phyloP scores from a whole-genome alignment of 129 eudicot species.

The Arctium lappa region DNA sequence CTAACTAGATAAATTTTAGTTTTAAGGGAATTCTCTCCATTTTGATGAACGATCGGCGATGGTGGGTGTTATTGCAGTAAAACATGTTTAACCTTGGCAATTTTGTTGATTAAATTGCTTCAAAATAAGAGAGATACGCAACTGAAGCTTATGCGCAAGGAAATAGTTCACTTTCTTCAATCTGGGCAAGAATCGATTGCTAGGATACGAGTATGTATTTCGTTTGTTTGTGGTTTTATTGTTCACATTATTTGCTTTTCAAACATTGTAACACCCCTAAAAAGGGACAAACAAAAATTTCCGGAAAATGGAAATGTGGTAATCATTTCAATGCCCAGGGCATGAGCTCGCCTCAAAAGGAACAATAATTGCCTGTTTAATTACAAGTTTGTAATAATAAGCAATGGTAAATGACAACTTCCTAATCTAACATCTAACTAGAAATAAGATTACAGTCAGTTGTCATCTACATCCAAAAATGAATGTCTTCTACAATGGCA shows the following conservation, averaged over 20 bases:
- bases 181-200: conserved; percentile 96
- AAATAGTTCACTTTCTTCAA: conserved; percentile 86
- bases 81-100: conserved; percentile 82
- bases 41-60: neutral
- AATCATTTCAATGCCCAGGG: no score
- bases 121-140: conserved; percentile 91
- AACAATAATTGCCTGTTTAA: no score
- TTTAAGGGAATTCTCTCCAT: neutral
- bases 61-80: conserved; percentile 59
- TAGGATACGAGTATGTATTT: conserved; percentile 63
- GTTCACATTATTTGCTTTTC: conserved; percentile 1
- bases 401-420: no score
- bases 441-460: no score
- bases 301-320: no score
- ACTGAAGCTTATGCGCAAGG: conserved; percentile 85
- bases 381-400: no score
- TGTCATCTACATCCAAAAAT: no score
- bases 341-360: no score
- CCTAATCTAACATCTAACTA: no score
- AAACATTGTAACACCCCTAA: no score
- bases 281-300: no score
- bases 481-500: no score
- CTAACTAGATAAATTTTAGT: neutral
- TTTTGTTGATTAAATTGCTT: conserved; percentile 80
- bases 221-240: neutral